Evolutionary conservation across 2,329 filamentous ascomycete genomes (phyloP).

Genomic region (Ambrosiella cleistominuta): DNA sequence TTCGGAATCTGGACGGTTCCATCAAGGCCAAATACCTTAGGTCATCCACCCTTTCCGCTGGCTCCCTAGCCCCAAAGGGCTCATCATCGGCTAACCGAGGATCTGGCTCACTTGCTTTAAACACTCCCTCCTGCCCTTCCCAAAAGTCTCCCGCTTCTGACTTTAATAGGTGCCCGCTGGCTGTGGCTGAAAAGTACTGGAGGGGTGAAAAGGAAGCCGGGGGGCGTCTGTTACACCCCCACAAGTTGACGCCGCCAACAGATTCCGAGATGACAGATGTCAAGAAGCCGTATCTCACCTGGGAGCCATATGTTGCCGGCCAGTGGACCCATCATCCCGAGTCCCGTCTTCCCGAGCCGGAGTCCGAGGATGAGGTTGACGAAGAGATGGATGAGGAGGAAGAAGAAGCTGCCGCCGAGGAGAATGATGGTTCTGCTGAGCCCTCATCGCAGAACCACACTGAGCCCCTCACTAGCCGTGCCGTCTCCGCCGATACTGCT

Average conservation of each 20-base stretch:
- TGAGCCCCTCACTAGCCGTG: conserved; percentile 13
- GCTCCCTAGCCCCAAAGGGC: background rate
- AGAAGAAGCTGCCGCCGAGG: conserved; percentile 16
- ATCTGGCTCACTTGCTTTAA: background rate
- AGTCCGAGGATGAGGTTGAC: conserved; percentile 15
- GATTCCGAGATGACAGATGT: background rate
- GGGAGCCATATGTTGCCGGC: conserved; percentile 25
- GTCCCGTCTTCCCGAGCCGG: conserved; percentile 15
- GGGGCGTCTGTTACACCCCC: too few species aligned
- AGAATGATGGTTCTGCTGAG: conserved; percentile 13
- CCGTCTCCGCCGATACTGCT: background rate
- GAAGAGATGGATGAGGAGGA: conserved; percentile 17
- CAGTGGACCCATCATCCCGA: conserved; percentile 25
- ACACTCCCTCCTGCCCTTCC: background rate
- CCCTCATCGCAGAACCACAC: conserved; percentile 1
- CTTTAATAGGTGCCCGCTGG: background rate
- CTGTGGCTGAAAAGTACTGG: conserved; percentile 2
- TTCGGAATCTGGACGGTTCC: conserved; percentile 11
- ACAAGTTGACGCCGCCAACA: background rate
- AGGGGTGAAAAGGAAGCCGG: conserved; percentile 16
- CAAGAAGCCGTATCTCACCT: conserved; percentile 20
- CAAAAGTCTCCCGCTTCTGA: too few species aligned
- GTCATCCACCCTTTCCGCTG: background rate
- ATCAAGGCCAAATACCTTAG: conserved; percentile 11
- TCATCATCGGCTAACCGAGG: background rate